Base-by-base conservation (phyloP, 225 moss, liverwort and hornwort genomes). In the Pseudisothecium myosuroides region DNA sequence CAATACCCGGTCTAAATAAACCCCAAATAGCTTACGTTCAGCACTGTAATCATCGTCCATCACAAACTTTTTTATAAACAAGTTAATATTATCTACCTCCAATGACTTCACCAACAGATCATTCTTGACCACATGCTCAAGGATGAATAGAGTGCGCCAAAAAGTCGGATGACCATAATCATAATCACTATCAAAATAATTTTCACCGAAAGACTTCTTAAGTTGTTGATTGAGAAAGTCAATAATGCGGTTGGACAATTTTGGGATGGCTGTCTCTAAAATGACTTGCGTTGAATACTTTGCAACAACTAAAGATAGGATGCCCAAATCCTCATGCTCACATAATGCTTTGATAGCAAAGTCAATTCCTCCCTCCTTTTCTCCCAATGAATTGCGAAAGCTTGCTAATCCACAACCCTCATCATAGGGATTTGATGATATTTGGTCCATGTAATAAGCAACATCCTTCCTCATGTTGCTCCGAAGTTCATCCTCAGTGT, bases 251-350 rank as follows among this genome's bases (percentile, higher is more conserved):
- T 3, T 22, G 0, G 32, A 52, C 3, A 76, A 52, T 36, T 14
- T 9, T 23, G 6, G 34, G 52, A 52, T 7, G 14, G 21, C 0
- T 36, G 2, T 9, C 5, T 36, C 1, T 0, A 1, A 3, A 76
- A 23, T 22, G 6, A 22, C 14, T 22, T 14, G 6, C 1, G 10
- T 3, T 22, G 14, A 52, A 76, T 52, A 76, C 23, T 76, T 76
- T 36, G 36, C 76, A 76, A 76, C 36, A 22, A 76, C 9, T 36
- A 76, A 52, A 52, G 22, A 76, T 9, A 76, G 4, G 36, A 52
- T 76, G 22, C 23, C 36, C 23, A 76, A 52, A 14, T 52, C 52
- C 4, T 50, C 52, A 22, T 34, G 8, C 7, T 76, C 52, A 76
- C 52, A 76, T 14, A 76, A 8, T 76, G 19, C 21, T 9, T 52